Evolutionary conservation across 192 early-diverging fungal genomes (phyloP), one percentile per base, ranked within the genome.

Genomic region (Podila horticola): DNA sequence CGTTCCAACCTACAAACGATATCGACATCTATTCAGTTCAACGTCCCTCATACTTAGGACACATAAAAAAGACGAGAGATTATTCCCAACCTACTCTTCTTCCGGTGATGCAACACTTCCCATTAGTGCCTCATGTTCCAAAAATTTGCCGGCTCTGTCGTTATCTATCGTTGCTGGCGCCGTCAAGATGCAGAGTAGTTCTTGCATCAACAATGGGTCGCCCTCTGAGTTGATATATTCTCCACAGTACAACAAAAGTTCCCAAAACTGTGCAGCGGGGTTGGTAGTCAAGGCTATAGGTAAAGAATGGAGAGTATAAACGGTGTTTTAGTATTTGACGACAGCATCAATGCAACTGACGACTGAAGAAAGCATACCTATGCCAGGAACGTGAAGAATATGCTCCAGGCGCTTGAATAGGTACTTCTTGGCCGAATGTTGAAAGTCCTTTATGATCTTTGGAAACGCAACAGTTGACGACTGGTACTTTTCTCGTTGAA

Each of bases 401-500:
- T 31, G 15, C 10, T 52, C 45, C 31, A 79, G 20, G 22, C 58
- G 57, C 12, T 50, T 61, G 20, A 71, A 62, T 15, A 72, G 22
- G 5, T 48, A n/a, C 10, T 68, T 10, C 7, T 17, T 33, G 12
- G 8, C 50, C 2, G 31, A 19, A 3, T 26, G 55, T 6, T 34
- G n/a, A 38, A 58, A 17, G 24, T 45, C 41, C 24, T 48, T 69
- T 22, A 73, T n/a, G 12, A 69, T 48, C 30, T 69, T 81, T 5
- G 77, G 62, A 20, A 81, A 30, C 7, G 69, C 50, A 10, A 69
- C 22, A 3, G 77, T 81, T 19, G 60, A 81, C 17, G 71, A 73
- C 20, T 69, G 61, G 24, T 69, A 73, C 24, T 71, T 69, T 13
- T 81, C 77, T 9, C 77, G 65, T 51, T 81, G 77, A 41, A 81